phyloP scores from a whole-genome alignment of 768 basidiomycete species.

The Hygrocybe coccinea region DNA sequence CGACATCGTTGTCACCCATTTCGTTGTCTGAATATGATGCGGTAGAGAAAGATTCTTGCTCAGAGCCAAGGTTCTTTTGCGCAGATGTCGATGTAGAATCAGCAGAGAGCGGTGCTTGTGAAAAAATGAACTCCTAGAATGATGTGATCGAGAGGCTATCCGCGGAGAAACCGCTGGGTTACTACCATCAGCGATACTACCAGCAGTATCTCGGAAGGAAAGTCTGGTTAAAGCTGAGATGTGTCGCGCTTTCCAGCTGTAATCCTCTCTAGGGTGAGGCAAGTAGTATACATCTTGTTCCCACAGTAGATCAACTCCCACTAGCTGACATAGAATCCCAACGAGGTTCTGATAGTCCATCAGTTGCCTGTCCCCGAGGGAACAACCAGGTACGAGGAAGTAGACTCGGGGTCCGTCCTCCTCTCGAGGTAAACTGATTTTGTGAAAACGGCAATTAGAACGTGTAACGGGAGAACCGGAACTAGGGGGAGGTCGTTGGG shows the following conservation, averaged over 20 bases:
- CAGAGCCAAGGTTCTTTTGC: constrained; percentile 14
- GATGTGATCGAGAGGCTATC: constrained; percentile 18
- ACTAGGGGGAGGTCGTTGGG: constrained; percentile 18
- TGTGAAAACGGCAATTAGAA: constrained; percentile 66
- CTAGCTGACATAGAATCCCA: constrained; percentile 53
- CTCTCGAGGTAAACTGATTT: constrained; percentile 56
- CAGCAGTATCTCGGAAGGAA: background rate
- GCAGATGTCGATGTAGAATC: background rate
- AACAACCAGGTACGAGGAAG: constrained; percentile 68
- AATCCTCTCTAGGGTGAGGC: constrained; percentile 43
- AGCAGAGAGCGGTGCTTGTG: background rate
- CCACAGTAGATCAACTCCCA: constrained; percentile 59
- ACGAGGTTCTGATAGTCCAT: constrained; percentile 58
- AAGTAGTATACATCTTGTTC: constrained; percentile 65
- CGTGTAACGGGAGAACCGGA: constrained; percentile 54
- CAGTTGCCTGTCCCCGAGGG: constrained; percentile 50
- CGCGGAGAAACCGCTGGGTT: constrained; percentile 26
- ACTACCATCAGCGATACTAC: constrained; percentile 13
- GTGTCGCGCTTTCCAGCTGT: constrained; percentile 21
- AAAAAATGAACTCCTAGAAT: constrained; percentile 8
- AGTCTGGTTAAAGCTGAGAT: constrained; percentile 4
- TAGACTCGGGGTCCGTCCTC: constrained; percentile 49
- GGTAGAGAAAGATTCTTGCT: constrained; percentile 20
- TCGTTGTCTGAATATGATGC: constrained; percentile 26
- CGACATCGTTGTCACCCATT: constrained; percentile 23